These are phyloP conservation scores for Hypoxylon sp. DNA, from an alignment of 2,329 filamentous ascomycete genomes.

Conservation along the genomic window DNA sequence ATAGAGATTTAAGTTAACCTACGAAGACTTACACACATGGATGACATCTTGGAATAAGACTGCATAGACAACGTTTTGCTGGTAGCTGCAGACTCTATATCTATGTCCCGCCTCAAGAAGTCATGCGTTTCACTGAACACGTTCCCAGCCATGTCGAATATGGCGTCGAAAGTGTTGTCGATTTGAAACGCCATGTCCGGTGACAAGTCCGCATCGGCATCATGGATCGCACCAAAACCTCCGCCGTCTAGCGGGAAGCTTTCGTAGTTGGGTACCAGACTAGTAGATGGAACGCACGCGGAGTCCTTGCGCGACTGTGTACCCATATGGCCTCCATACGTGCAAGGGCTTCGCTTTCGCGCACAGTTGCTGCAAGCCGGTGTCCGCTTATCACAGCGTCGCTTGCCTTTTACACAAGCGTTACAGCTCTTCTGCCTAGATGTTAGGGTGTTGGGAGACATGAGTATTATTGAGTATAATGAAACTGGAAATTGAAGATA, in stretches of 20 bases:
- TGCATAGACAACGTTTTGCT: slow-evolving; percentile 23
- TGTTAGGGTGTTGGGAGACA: slow-evolving; percentile 19
- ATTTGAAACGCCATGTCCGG: slow-evolving; percentile 22
- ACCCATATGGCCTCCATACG: slow-evolving; percentile 45
- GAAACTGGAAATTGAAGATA: not conserved
- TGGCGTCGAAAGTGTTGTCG: slow-evolving; percentile 23
- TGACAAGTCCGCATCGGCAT: slow-evolving; percentile 9
- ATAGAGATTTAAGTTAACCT: not conserved
- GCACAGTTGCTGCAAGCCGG: slow-evolving; percentile 55
- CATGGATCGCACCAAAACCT: slow-evolving; percentile 10
- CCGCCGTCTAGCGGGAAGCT: slow-evolving; percentile 13
- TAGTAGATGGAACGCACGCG: slow-evolving; percentile 48
- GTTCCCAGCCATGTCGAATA: slow-evolving; percentile 24
- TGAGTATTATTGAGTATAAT: too few relatives aligned
- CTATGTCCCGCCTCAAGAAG: slow-evolving; percentile 5
- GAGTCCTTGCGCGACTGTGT: slow-evolving; percentile 8
- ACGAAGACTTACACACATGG: slow-evolving; percentile 37
- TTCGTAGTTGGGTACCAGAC: slow-evolving; percentile 22
- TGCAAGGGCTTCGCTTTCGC: slow-evolving; percentile 53
- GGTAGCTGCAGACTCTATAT: slow-evolving; percentile 2
- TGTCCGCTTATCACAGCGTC: slow-evolving; percentile 56
- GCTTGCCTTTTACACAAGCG: slow-evolving; percentile 57
- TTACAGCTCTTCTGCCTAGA: slow-evolving; percentile 63
- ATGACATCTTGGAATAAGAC: slow-evolving; percentile 36
- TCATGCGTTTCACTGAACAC: slow-evolving; percentile 12